Base-by-base conservation (phyloP, 768 basidiomycete genomes). In the Suillus variegatus region DNA sequence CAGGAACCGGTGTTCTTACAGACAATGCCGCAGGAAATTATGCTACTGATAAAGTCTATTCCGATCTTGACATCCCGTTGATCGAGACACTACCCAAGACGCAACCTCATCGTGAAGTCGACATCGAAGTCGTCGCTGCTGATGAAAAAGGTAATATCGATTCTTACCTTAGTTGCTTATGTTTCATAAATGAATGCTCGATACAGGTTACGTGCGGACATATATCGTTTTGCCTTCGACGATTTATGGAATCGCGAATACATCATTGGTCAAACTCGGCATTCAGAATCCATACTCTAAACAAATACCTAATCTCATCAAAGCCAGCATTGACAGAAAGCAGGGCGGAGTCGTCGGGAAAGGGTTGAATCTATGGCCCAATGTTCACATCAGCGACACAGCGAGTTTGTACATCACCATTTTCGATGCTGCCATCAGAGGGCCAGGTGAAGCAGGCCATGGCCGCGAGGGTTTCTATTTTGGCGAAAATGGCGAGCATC, bases 281-380 rank as follows among this genome's bases (percentile, higher is more conserved):
- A 77, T 90, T 43, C 80, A 84, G 41, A 87, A 90, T 67, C 71
- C 77, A 0, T 77, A 82, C 61, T 89, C 88, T 0, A 73, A 78
- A 8, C 86, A 86, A 66, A 82, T 90, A 28, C 87, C 86, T 2
- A 28, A 40, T 0, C 70, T 86, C 5, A 81, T 89, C 63, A 73
- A 75, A 14, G 82, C 81, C 0, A 72, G 81, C 32, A 69, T 88
- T 49, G 75, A 70, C 66, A 79, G 88, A 44, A 80, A 80, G 0
- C 80, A 82, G 38, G 87, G 80, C 0, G 87, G 86, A 16, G 75
- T 86, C 69, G 77, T 90, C 4, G 88, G 88, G 0, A 69, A 80
- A 49, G 89, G 90, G 1, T 75, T 80, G 69, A 87, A 89, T 62
- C 52, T 86, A 7, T 91, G 87, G 88, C 81, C 83, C 0, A 86